These are phyloP conservation scores for Umbilicaria muhlenbergii DNA, from an alignment of 495 filamentous ascomycete genomes.

Conservation along the genomic window DNA sequence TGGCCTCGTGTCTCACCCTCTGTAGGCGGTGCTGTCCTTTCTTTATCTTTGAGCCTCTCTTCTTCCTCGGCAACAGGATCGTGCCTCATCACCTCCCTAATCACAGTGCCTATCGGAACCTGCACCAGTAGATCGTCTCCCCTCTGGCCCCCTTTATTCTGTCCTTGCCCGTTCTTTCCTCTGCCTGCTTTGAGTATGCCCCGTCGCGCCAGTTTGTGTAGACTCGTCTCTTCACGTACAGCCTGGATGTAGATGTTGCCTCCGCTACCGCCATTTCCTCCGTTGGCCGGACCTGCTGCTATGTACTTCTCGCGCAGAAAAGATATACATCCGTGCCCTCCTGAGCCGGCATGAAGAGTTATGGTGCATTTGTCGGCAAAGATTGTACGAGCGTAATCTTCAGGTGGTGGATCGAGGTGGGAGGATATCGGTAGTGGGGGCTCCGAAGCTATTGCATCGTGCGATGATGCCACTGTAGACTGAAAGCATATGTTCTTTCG, in stretches of 20 bases:
- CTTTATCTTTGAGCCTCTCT: conserved; percentile 16
- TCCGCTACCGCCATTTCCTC: conserved; percentile 83
- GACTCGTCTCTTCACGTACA: conserved; percentile 70
- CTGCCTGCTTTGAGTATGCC: conserved; percentile 60
- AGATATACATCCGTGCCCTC: conserved; percentile 85
- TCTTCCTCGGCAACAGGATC: conserved; percentile 62
- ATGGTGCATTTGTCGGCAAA: conserved; percentile 79
- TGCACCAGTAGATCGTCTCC: conserved; percentile 78
- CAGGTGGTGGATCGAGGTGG: conserved; percentile 61
- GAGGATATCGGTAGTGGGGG: conserved; percentile 24
- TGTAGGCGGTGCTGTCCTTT: conserved; percentile 15
- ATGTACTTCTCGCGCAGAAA: conserved; percentile 84
- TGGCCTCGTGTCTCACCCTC: conserved; percentile 6
- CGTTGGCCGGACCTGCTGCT: conserved; percentile 82
- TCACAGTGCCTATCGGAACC: conserved; percentile 84
- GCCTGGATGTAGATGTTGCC: conserved; percentile 93
- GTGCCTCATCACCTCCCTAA: conserved; percentile 61
- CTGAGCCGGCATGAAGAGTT: conserved; percentile 56
- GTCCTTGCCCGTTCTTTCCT: conserved; percentile 77
- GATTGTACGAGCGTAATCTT: conserved; percentile 63
- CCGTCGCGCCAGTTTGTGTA: conserved; percentile 78
- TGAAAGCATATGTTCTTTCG: conserved; percentile 13
- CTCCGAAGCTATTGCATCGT: conserved; percentile 10
- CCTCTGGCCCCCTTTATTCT: conserved; percentile 58
- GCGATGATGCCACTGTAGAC: conserved; percentile 15